phyloP scores from a whole-genome alignment of 257 asterid species.

The Rauvolfia tetraphylla region DNA sequence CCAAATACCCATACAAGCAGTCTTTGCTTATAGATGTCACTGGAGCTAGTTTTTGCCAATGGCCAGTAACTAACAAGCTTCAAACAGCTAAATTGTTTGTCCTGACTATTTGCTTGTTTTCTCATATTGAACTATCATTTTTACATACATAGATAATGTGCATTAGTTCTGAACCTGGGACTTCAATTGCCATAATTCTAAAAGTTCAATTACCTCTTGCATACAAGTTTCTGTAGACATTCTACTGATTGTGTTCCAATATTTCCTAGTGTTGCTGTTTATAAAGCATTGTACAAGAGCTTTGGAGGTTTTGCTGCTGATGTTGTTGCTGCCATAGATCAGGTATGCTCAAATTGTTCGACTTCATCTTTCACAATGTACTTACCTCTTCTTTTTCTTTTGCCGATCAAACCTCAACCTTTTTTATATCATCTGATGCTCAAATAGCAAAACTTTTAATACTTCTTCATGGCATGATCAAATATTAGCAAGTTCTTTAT shows the following conservation, averaged over 20 bases:
- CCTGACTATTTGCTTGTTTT: background rate
- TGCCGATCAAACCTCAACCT: background rate
- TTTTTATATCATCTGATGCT: background rate
- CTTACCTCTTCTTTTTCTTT: background rate
- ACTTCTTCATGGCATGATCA: no score
- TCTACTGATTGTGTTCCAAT: conserved; percentile 23
- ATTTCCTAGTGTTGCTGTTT: conserved; percentile 70
- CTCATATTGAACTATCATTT: background rate
- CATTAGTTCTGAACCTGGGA: background rate
- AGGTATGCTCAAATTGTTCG: conserved; percentile 39
- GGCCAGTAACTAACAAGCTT: background rate
- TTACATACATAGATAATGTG: background rate
- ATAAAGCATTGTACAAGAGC: conserved; percentile 96
- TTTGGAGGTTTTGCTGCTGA: conserved; percentile 99
- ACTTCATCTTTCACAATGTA: background rate
- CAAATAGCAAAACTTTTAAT: no score
- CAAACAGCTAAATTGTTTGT: background rate
- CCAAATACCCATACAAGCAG: background rate
- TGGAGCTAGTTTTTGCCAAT: background rate
- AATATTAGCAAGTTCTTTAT: no score
- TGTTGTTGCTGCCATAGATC: conserved; percentile 98
- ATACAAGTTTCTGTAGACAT: background rate
- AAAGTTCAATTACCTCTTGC: background rate
- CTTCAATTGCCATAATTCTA: background rate
- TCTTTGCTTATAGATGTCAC: background rate